Conservation (phyloP, 192 early-diverging fungal species). For the Linnemannia hyalina region DNA sequence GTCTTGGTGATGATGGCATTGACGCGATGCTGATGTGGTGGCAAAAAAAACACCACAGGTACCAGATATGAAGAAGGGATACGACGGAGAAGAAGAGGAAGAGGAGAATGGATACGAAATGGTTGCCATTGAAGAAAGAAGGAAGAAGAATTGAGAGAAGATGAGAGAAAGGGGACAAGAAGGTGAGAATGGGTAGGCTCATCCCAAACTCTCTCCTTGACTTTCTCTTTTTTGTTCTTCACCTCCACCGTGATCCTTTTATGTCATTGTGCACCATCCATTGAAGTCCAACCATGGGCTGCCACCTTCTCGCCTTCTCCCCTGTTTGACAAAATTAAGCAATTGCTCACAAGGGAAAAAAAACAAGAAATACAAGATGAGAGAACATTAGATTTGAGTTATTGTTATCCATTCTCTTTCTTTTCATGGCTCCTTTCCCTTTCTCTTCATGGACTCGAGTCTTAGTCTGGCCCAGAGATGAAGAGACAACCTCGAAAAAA, state of each 20-base stretch:
- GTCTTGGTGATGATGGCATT: no score
- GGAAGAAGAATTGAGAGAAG: no score
- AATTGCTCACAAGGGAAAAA: slow-evolving; percentile 1
- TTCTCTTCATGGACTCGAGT: neutral
- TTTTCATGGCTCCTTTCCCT: neutral
- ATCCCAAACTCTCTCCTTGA: no score
- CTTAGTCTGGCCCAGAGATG: neutral
- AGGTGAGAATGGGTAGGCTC: no score
- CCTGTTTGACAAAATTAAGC: neutral
- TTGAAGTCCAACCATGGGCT: neutral
- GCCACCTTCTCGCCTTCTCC: neutral
- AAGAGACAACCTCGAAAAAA: neutral
- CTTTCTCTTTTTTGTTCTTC: no score
- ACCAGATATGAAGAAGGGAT: no score
- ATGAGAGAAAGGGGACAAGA: no score
- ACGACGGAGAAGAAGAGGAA: no score
- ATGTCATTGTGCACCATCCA: neutral
- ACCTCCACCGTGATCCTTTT: neutral
- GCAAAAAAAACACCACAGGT: no score
- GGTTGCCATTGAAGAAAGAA: no score
- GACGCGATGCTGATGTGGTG: no score
- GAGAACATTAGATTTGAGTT: neutral
- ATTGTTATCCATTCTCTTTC: neutral
- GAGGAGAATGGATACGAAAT: no score
- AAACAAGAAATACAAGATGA: neutral